phyloP scores from a whole-genome alignment of 1,284 basidiomycete species.

The Irpex sp. region DNA sequence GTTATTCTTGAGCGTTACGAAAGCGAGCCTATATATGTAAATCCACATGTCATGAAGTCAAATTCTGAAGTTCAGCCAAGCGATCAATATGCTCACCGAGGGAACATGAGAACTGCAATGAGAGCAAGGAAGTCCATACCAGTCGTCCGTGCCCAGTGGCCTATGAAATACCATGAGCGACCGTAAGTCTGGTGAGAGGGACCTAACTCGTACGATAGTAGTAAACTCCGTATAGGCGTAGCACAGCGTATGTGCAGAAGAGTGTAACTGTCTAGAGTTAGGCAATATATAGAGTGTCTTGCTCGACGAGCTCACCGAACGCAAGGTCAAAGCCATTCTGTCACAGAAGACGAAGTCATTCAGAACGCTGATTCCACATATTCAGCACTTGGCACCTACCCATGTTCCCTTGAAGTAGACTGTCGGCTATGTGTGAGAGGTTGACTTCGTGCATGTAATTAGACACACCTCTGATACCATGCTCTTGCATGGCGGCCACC shows the following conservation, averaged over 20 bases:
- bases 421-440: constrained; percentile 21
- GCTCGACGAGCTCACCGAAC: constrained; percentile 49
- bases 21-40: constrained; percentile 56
- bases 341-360: neutral
- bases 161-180: constrained; percentile 30
- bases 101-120: constrained; percentile 86
- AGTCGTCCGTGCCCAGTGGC: constrained; percentile 53
- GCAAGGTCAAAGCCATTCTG: constrained; percentile 90
- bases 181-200: too few relatives aligned
- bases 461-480: constrained; percentile 72
- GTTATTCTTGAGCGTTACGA: constrained; percentile 86
- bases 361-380: neutral
- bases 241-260: constrained; percentile 69
- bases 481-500: constrained; percentile 91
- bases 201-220: constrained; percentile 43
- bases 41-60: neutral
- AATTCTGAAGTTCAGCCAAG: neutral
- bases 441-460: neutral
- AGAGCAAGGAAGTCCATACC: constrained; percentile 74
- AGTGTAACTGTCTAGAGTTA: constrained; percentile 56
- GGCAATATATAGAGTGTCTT: neutral
- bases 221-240: constrained; percentile 72
- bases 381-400: constrained; percentile 39
- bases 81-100: constrained; percentile 45
- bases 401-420: constrained; percentile 83